A percentile compares a stretch with the other conserved stretches of the same genome.
Conservation (phyloP, 2,329 filamentous ascomycete genomes). For the Verticillium zaregamsianum region DNA sequence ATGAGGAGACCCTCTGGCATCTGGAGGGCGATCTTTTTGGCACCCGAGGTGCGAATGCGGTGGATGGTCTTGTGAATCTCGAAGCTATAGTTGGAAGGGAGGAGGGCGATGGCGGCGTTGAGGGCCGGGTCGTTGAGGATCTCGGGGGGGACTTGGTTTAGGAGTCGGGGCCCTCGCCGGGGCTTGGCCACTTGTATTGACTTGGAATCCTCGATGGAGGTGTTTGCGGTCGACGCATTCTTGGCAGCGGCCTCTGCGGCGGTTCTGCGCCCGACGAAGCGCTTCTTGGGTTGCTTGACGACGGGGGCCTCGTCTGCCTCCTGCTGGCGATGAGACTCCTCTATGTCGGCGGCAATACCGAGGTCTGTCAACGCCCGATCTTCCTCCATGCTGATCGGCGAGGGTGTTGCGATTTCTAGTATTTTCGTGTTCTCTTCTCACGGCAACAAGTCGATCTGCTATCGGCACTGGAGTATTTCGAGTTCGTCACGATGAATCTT, state of each 20-base stretch:
- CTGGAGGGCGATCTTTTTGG: slow-evolving; percentile 86
- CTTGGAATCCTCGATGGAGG: slow-evolving; percentile 53
- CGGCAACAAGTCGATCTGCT: neutral
- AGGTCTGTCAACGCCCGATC: slow-evolving; percentile 68
- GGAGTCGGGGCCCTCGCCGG: slow-evolving; percentile 68
- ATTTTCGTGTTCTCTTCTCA: neutral
- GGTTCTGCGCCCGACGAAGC: slow-evolving; percentile 81
- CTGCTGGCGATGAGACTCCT: slow-evolving; percentile 39
- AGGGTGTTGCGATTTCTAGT: neutral
- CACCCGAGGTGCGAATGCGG: slow-evolving; percentile 74
- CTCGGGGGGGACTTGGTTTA: slow-evolving; percentile 86
- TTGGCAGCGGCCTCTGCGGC: slow-evolving; percentile 59
- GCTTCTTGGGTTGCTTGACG: slow-evolving; percentile 75
- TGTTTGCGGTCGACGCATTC: slow-evolving; percentile 23
- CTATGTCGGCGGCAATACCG: slow-evolving; percentile 64
- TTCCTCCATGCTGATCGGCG: slow-evolving; percentile 60
- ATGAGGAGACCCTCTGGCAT: slow-evolving; percentile 93
- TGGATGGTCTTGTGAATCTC: slow-evolving; percentile 98
- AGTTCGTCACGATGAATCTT: neutral
- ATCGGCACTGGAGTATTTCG: neutral
- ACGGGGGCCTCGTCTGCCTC: slow-evolving; percentile 29
- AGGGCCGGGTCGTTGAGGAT: slow-evolving; percentile 83
- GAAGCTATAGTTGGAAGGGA: slow-evolving; percentile 96
- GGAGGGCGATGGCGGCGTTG: slow-evolving; percentile 78
- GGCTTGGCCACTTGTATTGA: slow-evolving; percentile 69